phyloP scores from a whole-genome alignment of 2,329 filamentous ascomycete genomes.

The Didymella keratinophila region DNA sequence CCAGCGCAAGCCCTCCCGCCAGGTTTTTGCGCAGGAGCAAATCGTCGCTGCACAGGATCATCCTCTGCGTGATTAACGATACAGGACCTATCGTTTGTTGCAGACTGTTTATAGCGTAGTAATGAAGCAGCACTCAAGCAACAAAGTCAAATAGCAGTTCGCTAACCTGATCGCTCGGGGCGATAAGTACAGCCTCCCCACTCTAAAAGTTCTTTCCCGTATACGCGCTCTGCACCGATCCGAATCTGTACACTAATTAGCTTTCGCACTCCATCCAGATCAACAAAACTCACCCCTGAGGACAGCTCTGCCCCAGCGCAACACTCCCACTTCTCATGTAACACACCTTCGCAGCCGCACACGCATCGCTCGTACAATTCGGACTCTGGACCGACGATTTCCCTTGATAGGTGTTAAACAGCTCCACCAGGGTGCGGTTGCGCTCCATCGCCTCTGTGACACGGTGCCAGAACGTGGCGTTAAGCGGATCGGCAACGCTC shows the following conservation, averaged over 20 bases:
- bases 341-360: conserved; percentile 9
- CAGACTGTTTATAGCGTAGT: too few relatives aligned
- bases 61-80: too few relatives aligned
- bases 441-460: conserved; percentile 9
- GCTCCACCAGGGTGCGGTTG: conserved; percentile 4
- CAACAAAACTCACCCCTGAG: not conserved
- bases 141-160: too few relatives aligned
- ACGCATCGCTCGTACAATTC: conserved; percentile 8
- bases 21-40: too few relatives aligned
- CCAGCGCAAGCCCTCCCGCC: too few relatives aligned
- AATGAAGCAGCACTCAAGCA: too few relatives aligned
- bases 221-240: conserved; percentile 7
- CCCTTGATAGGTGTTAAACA: conserved; percentile 10
- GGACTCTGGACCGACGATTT: conserved; percentile 3
- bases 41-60: too few relatives aligned
- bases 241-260: not conserved
- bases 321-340: conserved; percentile 13
- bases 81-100: too few relatives aligned
- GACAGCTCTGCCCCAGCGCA: conserved; percentile 9
- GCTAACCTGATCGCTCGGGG: too few relatives aligned
- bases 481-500: not conserved
- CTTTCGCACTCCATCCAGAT: not conserved
- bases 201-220: conserved; percentile 7
- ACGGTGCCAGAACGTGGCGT: conserved; percentile 11
- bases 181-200: not conserved